phyloP scores from a whole-genome alignment of 2,329 filamentous ascomycete genomes.

The Aspergillus fumigatus region DNA sequence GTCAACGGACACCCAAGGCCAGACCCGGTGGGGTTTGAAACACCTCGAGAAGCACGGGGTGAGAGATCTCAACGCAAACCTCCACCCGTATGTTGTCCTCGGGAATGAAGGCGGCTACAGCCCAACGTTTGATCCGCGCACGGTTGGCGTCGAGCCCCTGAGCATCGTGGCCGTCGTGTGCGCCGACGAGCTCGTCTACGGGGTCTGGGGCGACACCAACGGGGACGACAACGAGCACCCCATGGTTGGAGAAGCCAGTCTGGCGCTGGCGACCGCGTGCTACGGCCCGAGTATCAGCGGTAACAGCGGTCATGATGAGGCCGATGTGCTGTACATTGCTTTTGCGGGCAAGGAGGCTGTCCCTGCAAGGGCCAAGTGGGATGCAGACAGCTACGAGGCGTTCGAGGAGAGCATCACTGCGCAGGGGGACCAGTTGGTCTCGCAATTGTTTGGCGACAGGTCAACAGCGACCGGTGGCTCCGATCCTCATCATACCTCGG shows the following conservation, averaged over 20 bases:
- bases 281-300: background rate
- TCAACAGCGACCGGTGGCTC: too few species aligned
- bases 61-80: slow-evolving; percentile 19
- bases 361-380: slow-evolving; percentile 2
- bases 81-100: slow-evolving; percentile 23
- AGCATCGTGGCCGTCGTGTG: slow-evolving; percentile 8
- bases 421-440: slow-evolving; percentile 2
- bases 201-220: slow-evolving; percentile 8
- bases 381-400: slow-evolving; percentile 1
- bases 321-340: slow-evolving; percentile 9
- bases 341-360: slow-evolving; percentile 4
- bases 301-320: background rate
- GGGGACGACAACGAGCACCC: slow-evolving; percentile 2
- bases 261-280: slow-evolving; percentile 7
- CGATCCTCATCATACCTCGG: background rate
- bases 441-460: background rate
- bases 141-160: slow-evolving; percentile 1
- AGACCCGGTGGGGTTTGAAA: slow-evolving; percentile 10
- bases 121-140: slow-evolving; percentile 3
- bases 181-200: slow-evolving; percentile 4
- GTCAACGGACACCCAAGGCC: slow-evolving; percentile 4
- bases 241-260: slow-evolving; percentile 5
- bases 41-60: slow-evolving; percentile 9
- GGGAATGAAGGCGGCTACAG: slow-evolving; percentile 13
- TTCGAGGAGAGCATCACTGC: slow-evolving; percentile 3